A percentile compares a stretch with the other conserved stretches of the same genome.
These are phyloP conservation scores for Lobosporangium transversale DNA, from an alignment of 192 early-diverging fungal species.

Conservation along the genomic window DNA sequence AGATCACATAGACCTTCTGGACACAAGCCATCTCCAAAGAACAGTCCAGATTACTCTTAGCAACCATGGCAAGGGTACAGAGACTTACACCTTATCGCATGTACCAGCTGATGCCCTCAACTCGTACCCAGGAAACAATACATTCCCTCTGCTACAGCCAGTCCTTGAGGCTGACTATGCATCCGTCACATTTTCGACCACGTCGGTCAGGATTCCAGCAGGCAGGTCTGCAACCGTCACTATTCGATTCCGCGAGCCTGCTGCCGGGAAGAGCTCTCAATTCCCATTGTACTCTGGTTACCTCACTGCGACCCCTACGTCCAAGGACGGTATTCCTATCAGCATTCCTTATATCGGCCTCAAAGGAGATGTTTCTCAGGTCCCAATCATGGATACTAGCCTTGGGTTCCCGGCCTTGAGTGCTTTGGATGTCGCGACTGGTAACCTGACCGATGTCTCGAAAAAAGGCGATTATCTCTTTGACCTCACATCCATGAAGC, in stretches of 20 bases:
- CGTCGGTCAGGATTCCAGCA: conserved; percentile 41
- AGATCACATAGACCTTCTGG: conserved; percentile 29
- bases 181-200: conserved; percentile 36
- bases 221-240: conserved; percentile 41
- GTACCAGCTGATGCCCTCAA: conserved; percentile 31
- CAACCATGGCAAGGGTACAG: conserved; percentile 45
- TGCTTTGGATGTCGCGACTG: background rate
- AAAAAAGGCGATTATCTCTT: conserved; percentile 6
- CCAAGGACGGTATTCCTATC: conserved; percentile 19
- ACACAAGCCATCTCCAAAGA: conserved; percentile 21
- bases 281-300: conserved; percentile 32
- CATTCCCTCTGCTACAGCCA: conserved; percentile 15
- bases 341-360: conserved; percentile 38
- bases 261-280: background rate
- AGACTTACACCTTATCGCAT: conserved; percentile 52
- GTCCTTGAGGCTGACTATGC: conserved; percentile 34
- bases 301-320: conserved; percentile 18
- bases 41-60: conserved; percentile 49
- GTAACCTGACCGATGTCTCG: background rate
- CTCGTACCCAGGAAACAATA: conserved; percentile 29
- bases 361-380: conserved; percentile 26
- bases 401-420: conserved; percentile 7
- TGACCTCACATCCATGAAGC: conserved; percentile 5
- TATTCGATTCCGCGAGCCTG: conserved; percentile 52
- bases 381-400: conserved; percentile 29